Conservation (phyloP, 2,329 filamentous ascomycete genomes). For the Alternaria metachromatica region DNA sequence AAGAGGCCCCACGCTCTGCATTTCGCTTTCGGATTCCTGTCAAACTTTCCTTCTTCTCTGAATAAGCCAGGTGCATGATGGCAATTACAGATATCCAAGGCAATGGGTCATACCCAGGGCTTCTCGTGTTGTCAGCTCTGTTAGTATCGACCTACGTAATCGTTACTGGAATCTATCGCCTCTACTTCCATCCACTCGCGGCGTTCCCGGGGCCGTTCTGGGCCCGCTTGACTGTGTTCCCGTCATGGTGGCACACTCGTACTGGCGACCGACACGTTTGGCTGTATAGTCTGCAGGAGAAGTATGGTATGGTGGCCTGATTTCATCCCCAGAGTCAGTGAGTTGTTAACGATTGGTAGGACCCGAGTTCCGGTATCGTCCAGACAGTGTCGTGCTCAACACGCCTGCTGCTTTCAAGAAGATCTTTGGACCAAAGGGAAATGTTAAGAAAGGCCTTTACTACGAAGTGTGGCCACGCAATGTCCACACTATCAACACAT, state of each 20-base stretch:
- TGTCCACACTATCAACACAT: conserved; percentile 46
- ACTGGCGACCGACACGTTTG: conserved; percentile 75
- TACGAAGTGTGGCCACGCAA: conserved; percentile 52
- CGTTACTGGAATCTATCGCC: conserved; percentile 19
- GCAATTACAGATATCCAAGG: background rate
- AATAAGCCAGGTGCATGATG: conserved; percentile 9
- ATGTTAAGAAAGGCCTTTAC: conserved; percentile 54
- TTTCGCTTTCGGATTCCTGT: background rate
- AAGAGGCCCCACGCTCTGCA: conserved; percentile 4
- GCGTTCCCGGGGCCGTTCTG: conserved; percentile 33
- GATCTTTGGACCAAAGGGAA: conserved; percentile 54
- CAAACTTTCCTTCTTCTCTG: conserved; percentile 3
- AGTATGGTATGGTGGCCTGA: conserved; percentile 62
- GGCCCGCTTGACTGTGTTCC: conserved; percentile 26
- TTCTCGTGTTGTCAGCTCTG: conserved; percentile 2
- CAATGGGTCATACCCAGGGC: conserved; percentile 6
- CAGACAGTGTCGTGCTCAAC: conserved; percentile 78
- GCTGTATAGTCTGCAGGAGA: conserved; percentile 72
- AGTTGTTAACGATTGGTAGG: conserved; percentile 1
- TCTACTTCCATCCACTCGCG: conserved; percentile 31
- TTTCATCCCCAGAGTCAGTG: background rate
- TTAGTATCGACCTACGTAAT: conserved; percentile 15
- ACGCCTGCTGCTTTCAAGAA: conserved; percentile 58
- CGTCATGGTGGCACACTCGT: conserved; percentile 67
- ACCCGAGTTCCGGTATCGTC: conserved; percentile 67